These are phyloP conservation scores for Sclerotinia minor DNA, from an alignment of 2,329 filamentous ascomycete species.

Conservation along the genomic window DNA sequence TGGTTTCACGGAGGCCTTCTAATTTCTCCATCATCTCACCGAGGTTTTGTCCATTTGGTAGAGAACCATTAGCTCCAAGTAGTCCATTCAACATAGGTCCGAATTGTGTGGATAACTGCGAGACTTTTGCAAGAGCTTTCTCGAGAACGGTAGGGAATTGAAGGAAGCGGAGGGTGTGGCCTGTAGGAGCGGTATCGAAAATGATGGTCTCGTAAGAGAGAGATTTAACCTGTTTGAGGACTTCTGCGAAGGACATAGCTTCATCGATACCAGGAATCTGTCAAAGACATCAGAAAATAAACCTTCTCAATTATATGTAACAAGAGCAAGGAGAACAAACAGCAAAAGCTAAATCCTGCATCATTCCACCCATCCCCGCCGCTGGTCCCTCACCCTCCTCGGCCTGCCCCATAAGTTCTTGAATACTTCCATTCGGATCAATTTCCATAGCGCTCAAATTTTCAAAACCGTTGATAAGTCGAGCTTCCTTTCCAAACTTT, in stretches of 20 bases:
- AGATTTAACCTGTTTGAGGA: slow-evolving; percentile 98
- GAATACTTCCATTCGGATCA: slow-evolving; percentile 95
- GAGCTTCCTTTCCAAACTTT: slow-evolving; percentile 98
- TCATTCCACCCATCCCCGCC: slow-evolving; percentile 85
- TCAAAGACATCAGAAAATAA: background rate
- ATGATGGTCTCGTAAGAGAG: slow-evolving; percentile 98
- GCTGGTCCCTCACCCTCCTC: slow-evolving; percentile 74
- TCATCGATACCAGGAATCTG: slow-evolving; percentile 98
- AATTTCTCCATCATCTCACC: slow-evolving; percentile 93
- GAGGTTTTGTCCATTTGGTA: slow-evolving; percentile 91
- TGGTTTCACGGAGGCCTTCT: slow-evolving; percentile 88
- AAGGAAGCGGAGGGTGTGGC: slow-evolving; percentile 96
- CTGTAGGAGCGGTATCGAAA: slow-evolving; percentile 97
- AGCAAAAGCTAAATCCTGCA: slow-evolving; percentile 96
- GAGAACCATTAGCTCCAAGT: slow-evolving; percentile 63
- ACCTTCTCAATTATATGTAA: background rate
- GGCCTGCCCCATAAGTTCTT: slow-evolving; percentile 79
- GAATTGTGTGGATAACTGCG: slow-evolving; percentile 89
- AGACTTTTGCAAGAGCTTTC: slow-evolving; percentile 96
- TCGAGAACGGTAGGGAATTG: slow-evolving; percentile 98
- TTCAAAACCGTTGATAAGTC: slow-evolving; percentile 84
- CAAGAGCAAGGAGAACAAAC: slow-evolving; percentile 52
- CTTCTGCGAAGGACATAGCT: slow-evolving; percentile 99
- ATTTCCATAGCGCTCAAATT: slow-evolving; percentile 99
- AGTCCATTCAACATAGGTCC: slow-evolving; percentile 94